A percentile compares a stretch with the other conserved stretches of the same genome.
These are phyloP conservation scores for Pleurostoma richardsiae DNA, from an alignment of 2,329 filamentous ascomycete species.

Conservation along the genomic window DNA sequence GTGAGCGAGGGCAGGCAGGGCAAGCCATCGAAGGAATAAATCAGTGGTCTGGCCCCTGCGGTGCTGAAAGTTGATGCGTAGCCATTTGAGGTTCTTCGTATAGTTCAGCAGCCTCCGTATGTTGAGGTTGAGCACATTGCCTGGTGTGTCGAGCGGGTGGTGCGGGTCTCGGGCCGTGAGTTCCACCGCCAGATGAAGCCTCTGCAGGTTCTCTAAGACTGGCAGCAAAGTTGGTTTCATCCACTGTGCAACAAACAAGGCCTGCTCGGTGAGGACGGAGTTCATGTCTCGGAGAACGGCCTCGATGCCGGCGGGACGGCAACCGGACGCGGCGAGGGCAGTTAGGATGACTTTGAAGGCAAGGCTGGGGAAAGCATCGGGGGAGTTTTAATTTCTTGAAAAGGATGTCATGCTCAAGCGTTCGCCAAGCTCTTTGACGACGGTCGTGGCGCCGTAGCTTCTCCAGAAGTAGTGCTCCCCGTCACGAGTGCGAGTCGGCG, in stretches of 20 bases:
- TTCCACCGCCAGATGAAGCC: slow-evolving; percentile 31
- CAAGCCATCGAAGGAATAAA: neutral
- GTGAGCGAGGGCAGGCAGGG: neutral
- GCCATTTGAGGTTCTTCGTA: slow-evolving; percentile 36
- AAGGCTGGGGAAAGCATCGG: slow-evolving; percentile 19
- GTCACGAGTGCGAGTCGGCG: slow-evolving; percentile 43
- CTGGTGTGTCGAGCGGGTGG: neutral
- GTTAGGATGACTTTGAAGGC: slow-evolving; percentile 34
- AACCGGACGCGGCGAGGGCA: slow-evolving; percentile 33
- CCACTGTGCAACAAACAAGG: slow-evolving; percentile 40
- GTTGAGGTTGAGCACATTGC: neutral
- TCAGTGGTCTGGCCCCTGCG: neutral
- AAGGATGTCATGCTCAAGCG: too few relatives aligned
- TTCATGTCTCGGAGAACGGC: slow-evolving; percentile 31
- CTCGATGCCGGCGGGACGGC: slow-evolving; percentile 37
- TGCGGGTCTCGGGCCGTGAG: neutral
- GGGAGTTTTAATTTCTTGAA: neutral
- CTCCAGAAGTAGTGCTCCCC: slow-evolving; percentile 35
- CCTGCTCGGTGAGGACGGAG: slow-evolving; percentile 26
- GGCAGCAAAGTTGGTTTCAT: slow-evolving; percentile 27
- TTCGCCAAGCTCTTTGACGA: slow-evolving; percentile 7
- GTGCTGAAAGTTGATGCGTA: slow-evolving; percentile 49
- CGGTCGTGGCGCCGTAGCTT: slow-evolving; percentile 47
- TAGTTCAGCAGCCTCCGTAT: slow-evolving; percentile 1
- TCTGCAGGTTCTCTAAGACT: slow-evolving; percentile 39